These are phyloP conservation scores for Microcyclospora tardicrescens DNA, from an alignment of 2,329 filamentous ascomycete genomes.

Conservation along the genomic window DNA sequence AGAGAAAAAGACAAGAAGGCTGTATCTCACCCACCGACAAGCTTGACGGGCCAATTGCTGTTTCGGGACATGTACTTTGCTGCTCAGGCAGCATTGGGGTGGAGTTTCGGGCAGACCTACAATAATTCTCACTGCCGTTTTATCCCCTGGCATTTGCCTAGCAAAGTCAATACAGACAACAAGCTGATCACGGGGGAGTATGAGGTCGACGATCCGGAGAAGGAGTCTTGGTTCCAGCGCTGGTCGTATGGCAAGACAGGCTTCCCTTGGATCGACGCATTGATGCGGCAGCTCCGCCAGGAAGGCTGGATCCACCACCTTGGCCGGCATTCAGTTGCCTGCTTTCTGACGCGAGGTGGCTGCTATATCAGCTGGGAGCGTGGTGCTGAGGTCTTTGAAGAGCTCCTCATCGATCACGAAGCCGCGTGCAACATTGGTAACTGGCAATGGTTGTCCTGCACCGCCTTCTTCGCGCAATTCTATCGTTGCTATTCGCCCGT, in stretches of 20 bases:
- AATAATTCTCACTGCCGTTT: constrained; percentile 58
- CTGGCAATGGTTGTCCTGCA: constrained; percentile 67
- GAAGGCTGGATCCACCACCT: constrained; percentile 76
- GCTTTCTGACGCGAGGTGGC: constrained; percentile 66
- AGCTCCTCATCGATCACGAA: constrained; percentile 63
- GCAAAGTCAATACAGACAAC: constrained; percentile 39
- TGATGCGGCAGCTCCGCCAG: constrained; percentile 59
- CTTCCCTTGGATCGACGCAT: constrained; percentile 68
- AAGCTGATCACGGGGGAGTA: constrained; percentile 46
- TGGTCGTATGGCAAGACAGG: constrained; percentile 60
- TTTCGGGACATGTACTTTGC: constrained; percentile 79
- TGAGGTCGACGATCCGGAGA: constrained; percentile 48
- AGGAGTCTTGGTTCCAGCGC: constrained; percentile 52
- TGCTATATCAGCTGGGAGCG: constrained; percentile 72
- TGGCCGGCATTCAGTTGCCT: constrained; percentile 64
- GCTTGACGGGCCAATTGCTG: constrained; percentile 57
- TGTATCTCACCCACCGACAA: constrained; percentile 47
- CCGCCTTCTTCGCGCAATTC: constrained; percentile 62
- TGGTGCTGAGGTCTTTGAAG: constrained; percentile 65
- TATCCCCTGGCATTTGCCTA: constrained; percentile 65
- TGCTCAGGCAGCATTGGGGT: constrained; percentile 56
- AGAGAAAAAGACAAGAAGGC: constrained; percentile 43
- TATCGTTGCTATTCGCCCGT: constrained; percentile 58
- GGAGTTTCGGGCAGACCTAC: constrained; percentile 49
- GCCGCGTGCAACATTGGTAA: constrained; percentile 61